phyloP scores from a whole-genome alignment of 2,329 filamentous ascomycete genomes.

The Botrytis galanthina region DNA sequence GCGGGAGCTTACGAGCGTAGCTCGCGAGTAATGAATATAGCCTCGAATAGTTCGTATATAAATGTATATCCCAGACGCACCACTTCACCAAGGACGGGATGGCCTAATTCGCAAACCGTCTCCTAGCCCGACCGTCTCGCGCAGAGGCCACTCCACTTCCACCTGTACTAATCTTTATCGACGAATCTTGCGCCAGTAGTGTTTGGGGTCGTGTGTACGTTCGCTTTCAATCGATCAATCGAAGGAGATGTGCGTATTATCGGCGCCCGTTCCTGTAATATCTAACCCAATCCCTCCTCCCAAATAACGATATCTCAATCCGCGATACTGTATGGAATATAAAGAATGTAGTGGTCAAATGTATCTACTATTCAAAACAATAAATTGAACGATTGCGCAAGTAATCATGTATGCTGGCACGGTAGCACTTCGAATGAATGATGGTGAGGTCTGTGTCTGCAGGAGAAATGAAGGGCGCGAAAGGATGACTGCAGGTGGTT shows the following conservation, averaged over 20 bases:
- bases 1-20: conserved; percentile 11
- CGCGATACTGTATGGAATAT: background rate
- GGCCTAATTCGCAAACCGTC: background rate
- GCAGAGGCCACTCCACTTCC: conserved; percentile 12
- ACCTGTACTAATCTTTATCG: background rate
- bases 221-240: background rate
- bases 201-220: background rate
- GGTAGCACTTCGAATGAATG: background rate
- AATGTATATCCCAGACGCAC: background rate
- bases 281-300: background rate
- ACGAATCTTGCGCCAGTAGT: background rate
- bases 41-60: background rate
- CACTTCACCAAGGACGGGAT: conserved; percentile 8
- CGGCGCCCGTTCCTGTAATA: background rate
- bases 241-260: background rate
- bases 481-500: background rate
- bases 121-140: background rate
- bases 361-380: background rate
- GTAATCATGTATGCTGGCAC: background rate
- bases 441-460: conserved; percentile 5
- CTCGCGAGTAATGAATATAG: conserved; percentile 2
- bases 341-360: background rate
- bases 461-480: conserved; percentile 1
- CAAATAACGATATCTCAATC: background rate
- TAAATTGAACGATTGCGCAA: background rate